A percentile compares a stretch with the other conserved stretches of the same genome.
Conservation (phyloP, 1,139 yeast species). For the Pichia sp. region DNA sequence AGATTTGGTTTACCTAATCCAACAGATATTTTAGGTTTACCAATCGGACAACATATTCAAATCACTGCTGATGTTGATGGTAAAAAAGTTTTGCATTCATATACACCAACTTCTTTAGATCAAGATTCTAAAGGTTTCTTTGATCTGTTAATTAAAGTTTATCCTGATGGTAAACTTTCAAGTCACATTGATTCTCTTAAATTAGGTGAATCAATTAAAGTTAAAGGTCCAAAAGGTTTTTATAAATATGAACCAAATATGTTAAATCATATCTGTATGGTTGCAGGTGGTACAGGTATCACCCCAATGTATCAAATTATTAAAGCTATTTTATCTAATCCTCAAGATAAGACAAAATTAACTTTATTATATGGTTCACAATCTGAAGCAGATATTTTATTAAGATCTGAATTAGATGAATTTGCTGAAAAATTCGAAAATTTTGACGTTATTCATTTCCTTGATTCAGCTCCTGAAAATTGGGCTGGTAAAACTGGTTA, state of each 20-base stretch:
- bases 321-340: constrained; percentile 63
- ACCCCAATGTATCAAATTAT: constrained; percentile 90
- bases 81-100: constrained; percentile 82
- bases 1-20: constrained; percentile 79
- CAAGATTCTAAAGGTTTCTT: constrained; percentile 75
- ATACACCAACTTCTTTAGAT: constrained; percentile 90
- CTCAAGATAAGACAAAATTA: constrained; percentile 80
- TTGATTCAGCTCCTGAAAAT: constrained; percentile 65
- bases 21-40: constrained; percentile 75
- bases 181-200: constrained; percentile 63
- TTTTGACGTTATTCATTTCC: constrained; percentile 66
- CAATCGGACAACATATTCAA: constrained; percentile 90
- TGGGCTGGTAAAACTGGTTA: constrained; percentile 85
- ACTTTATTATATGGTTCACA: constrained; percentile 75
- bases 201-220: constrained; percentile 63
- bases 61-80: constrained; percentile 70
- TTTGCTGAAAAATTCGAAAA: constrained; percentile 58
- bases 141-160: constrained; percentile 87
- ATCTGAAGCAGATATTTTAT: constrained; percentile 69
- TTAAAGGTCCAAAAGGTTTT: constrained; percentile 92
- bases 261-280: constrained; percentile 71
- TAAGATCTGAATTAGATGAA: constrained; percentile 70
- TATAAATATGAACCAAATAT: constrained; percentile 81
- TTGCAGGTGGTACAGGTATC: constrained; percentile 97
- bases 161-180: constrained; percentile 86